phyloP scores from a whole-genome alignment of 192 early-diverging fungal species.

The Coemansia biformis region DNA sequence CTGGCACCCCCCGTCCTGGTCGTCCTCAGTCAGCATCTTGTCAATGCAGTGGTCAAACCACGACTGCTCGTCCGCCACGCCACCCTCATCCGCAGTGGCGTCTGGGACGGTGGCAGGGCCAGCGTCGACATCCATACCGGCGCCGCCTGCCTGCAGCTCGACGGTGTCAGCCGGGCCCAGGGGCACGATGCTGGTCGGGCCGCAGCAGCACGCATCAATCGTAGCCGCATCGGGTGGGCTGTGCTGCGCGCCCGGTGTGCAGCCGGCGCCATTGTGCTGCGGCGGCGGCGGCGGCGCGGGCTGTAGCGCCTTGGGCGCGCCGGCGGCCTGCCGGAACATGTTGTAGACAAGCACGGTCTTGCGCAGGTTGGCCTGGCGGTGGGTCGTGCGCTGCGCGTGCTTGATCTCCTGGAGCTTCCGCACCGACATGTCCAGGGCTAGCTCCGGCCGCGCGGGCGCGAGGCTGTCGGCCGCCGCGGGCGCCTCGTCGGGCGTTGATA shows the following conservation, averaged over 20 bases:
- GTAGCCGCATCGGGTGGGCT: too few species aligned
- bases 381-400: constrained; percentile 20
- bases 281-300: neutral
- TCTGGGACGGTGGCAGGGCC: neutral
- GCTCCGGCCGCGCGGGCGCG: constrained; percentile 20
- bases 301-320: neutral
- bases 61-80: constrained; percentile 36
- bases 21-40: constrained; percentile 28
- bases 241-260: too few species aligned
- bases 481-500: constrained; percentile 4
- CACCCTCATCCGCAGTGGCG: constrained; percentile 13
- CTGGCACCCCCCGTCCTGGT: neutral
- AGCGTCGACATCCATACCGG: neutral
- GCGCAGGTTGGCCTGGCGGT: constrained; percentile 31
- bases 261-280: neutral
- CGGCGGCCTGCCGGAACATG: constrained; percentile 26
- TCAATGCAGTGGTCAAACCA: constrained; percentile 50
- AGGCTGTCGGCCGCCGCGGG: neutral
- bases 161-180: too few species aligned
- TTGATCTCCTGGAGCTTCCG: constrained; percentile 39
- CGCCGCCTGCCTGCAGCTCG: too few species aligned
- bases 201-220: too few species aligned
- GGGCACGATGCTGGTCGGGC: too few species aligned
- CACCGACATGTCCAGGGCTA: constrained; percentile 32
- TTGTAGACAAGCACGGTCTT: constrained; percentile 50